These are phyloP conservation scores for Metahyphopichia silvanorum DNA, from an alignment of 805 yeast species.

Conservation along the genomic window DNA sequence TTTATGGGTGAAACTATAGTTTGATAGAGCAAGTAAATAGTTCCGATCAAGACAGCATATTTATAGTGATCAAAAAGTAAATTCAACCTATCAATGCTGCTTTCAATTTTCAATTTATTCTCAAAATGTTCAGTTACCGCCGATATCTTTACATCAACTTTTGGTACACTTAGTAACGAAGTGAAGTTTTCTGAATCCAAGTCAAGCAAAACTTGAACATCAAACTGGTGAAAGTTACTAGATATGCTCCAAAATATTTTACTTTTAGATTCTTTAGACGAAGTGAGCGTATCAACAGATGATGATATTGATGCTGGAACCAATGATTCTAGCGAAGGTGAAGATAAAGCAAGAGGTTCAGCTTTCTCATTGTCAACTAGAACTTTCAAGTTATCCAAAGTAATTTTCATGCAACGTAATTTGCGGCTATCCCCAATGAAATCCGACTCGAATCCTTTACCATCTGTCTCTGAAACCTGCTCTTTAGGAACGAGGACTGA, in stretches of 20 bases:
- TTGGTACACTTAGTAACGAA: conserved; percentile 20
- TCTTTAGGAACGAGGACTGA: conserved; percentile 33
- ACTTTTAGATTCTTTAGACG: conserved; percentile 4
- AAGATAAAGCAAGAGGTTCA: conserved; percentile 1
- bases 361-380: conserved; percentile 5
- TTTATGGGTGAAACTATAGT: conserved; percentile 27
- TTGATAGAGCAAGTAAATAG: conserved; percentile 27
- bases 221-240: conserved; percentile 12
- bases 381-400: conserved; percentile 10
- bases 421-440: conserved; percentile 14
- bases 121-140: conserved; percentile 6
- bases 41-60: conserved; percentile 29
- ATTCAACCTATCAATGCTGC: conserved; percentile 12
- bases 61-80: conserved; percentile 26
- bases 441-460: conserved; percentile 13
- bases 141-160: conserved; percentile 7
- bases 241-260: conserved; percentile 20
- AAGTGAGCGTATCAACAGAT: conserved; percentile 28
- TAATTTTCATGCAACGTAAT: conserved; percentile 14
- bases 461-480: conserved; percentile 9
- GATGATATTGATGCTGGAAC: conserved; percentile 10
- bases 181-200: conserved; percentile 7
- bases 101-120: conserved; percentile 11
- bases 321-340: neutral
- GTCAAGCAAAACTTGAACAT: conserved; percentile 11